Evolutionary conservation across 148 eudicot genomes (phyloP).

Genomic region (Nepenthes mirabilis): DNA sequence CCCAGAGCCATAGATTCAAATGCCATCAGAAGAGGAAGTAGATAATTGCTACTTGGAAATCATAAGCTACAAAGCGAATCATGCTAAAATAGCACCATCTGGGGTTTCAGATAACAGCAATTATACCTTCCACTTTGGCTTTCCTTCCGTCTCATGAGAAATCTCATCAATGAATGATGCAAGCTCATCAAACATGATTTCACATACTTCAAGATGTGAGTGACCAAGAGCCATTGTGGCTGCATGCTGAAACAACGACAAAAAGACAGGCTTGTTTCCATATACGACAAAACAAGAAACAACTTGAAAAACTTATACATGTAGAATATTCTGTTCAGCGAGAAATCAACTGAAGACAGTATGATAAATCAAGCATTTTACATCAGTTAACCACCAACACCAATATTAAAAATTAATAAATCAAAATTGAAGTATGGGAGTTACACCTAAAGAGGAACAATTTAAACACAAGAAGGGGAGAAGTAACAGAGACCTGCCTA

Average conservation of each 20-base stretch:
- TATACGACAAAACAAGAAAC: not conserved
- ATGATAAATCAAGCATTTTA: no score
- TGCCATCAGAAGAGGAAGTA: no score
- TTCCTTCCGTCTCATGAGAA: slow-evolving; percentile 85
- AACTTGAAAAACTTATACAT: not conserved
- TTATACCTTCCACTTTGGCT: slow-evolving; percentile 97
- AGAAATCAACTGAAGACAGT: no score
- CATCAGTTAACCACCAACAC: no score
- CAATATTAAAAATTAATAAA: no score
- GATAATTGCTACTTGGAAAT: no score
- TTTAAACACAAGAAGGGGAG: no score
- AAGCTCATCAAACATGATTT: slow-evolving; percentile 90
- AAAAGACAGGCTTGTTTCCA: not conserved
- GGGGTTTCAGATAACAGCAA: not conserved
- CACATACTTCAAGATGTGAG: slow-evolving; percentile 88
- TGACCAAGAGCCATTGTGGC: slow-evolving; percentile 99
- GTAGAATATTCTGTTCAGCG: not conserved
- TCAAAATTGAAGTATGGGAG: no score
- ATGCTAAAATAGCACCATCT: not conserved
- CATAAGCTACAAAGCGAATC: not conserved
- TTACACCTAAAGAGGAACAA: no score
- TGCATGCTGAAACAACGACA: slow-evolving; percentile 55
- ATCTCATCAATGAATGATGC: slow-evolving; percentile 79
- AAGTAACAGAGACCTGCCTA: no score
- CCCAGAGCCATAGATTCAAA: no score